These are phyloP conservation scores for Termitomyces sp. DNA, from an alignment of 768 basidiomycete genomes.

Conservation along the genomic window DNA sequence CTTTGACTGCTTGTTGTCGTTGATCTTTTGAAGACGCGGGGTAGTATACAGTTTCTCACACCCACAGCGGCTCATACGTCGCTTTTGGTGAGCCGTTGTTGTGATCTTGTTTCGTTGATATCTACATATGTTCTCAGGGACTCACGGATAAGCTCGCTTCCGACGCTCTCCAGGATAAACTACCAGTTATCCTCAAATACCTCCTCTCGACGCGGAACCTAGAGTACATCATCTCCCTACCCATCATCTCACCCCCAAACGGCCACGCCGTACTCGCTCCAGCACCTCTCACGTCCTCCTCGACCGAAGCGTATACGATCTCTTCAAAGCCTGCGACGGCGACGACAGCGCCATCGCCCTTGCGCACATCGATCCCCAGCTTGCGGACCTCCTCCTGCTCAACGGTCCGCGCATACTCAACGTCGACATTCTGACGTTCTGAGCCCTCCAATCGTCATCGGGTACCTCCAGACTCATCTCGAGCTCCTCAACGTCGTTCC, in stretches of 20 bases:
- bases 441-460: slow-evolving; percentile 21
- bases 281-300: slow-evolving; percentile 26
- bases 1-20: slow-evolving; percentile 30
- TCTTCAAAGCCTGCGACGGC: slow-evolving; percentile 31
- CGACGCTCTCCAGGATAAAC: slow-evolving; percentile 5
- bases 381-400: slow-evolving; percentile 21
- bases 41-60: slow-evolving; percentile 17
- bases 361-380: slow-evolving; percentile 20
- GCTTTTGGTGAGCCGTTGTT: slow-evolving; percentile 26
- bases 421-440: slow-evolving; percentile 21
- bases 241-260: slow-evolving; percentile 28
- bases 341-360: slow-evolving; percentile 31
- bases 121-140: slow-evolving; percentile 11
- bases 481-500: background rate
- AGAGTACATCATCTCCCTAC: slow-evolving; percentile 32
- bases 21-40: slow-evolving; percentile 19
- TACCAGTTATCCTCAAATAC: slow-evolving; percentile 25
- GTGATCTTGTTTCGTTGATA: background rate
- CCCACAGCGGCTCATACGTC: slow-evolving; percentile 28
- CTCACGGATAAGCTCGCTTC: slow-evolving; percentile 10
- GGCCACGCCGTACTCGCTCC: slow-evolving; percentile 5
- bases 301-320: slow-evolving; percentile 22
- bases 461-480: slow-evolving; percentile 27
- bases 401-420: slow-evolving; percentile 28
- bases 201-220: slow-evolving; percentile 32